Conservation (phyloP, 352 stramenopile genomes). For the Peronospora farinosa region DNA sequence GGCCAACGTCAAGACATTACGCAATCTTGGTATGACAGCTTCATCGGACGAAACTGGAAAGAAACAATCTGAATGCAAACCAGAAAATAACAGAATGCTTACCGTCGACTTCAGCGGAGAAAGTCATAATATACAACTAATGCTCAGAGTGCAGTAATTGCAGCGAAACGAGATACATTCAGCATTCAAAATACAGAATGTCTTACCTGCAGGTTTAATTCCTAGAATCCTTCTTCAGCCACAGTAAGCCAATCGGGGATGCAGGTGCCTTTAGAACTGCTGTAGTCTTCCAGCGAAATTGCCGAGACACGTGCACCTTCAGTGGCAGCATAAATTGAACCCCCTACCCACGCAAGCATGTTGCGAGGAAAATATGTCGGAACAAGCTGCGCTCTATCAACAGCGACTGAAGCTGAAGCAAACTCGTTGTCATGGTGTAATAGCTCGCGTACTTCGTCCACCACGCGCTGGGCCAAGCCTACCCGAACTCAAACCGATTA, state of each 20-base stretch:
- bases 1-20: slow-evolving; percentile 55
- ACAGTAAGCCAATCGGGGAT: slow-evolving; percentile 66
- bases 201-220: background rate
- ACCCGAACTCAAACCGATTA: slow-evolving; percentile 3
- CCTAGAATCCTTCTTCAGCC: slow-evolving; percentile 32
- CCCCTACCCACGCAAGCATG: slow-evolving; percentile 70
- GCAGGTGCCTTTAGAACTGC: slow-evolving; percentile 23
- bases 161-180: slow-evolving; percentile 1
- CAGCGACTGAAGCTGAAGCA: slow-evolving; percentile 24
- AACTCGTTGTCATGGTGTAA: slow-evolving; percentile 40
- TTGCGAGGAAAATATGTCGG: slow-evolving; percentile 60
- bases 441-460: slow-evolving; percentile 37
- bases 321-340: slow-evolving; percentile 67
- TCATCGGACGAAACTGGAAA: slow-evolving; percentile 72
- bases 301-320: slow-evolving; percentile 34
- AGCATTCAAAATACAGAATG: slow-evolving; percentile 6
- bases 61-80: slow-evolving; percentile 59
- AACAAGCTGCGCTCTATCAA: slow-evolving; percentile 37
- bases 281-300: slow-evolving; percentile 57
- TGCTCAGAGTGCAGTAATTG: background rate
- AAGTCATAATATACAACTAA: background rate
- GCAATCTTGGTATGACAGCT: slow-evolving; percentile 65
- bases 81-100: slow-evolving; percentile 23
- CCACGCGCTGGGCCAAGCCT: slow-evolving; percentile 53
- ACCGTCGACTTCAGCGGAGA: background rate